Conservation (phyloP, 805 yeast genomes). For the Priceomyces castillae region DNA sequence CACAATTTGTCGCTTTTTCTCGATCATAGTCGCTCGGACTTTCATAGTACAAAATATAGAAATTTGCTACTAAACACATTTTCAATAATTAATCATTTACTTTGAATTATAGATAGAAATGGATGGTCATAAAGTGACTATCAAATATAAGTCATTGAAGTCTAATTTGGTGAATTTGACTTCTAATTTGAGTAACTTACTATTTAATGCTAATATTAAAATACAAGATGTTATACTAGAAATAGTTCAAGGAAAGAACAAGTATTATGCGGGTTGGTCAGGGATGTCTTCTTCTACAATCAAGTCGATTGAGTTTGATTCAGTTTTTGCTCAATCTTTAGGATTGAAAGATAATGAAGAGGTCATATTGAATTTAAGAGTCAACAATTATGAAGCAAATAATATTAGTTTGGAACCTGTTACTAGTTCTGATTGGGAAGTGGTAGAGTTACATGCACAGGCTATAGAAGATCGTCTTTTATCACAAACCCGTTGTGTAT, state of each 20-base stretch:
- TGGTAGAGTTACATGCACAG: constrained; percentile 78
- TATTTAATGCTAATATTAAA: constrained; percentile 51
- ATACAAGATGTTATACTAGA: constrained; percentile 61
- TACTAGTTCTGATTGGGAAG: constrained; percentile 82
- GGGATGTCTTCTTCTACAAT: constrained; percentile 45
- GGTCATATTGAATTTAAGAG: constrained; percentile 43
- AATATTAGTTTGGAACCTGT: constrained; percentile 77
- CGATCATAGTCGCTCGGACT: background rate
- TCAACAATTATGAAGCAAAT: constrained; percentile 50
- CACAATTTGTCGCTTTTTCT: background rate
- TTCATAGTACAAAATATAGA: background rate
- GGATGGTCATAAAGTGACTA: constrained; percentile 35
- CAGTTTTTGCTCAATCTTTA: constrained; percentile 55
- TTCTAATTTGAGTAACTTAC: constrained; percentile 38
- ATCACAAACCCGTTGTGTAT: constrained; percentile 77
- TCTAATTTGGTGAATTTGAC: constrained; percentile 59
- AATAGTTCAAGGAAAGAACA: constrained; percentile 25
- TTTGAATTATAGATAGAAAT: constrained; percentile 13
- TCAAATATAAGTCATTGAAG: constrained; percentile 32
- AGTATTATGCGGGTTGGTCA: constrained; percentile 61
- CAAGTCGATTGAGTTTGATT: constrained; percentile 58
- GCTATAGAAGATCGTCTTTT: constrained; percentile 70
- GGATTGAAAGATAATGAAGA: constrained; percentile 43
- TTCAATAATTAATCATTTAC: background rate
- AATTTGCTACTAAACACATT: background rate